These are phyloP conservation scores for Fusarium agapanthi DNA, from an alignment of 2,329 filamentous ascomycete species.

Conservation along the genomic window DNA sequence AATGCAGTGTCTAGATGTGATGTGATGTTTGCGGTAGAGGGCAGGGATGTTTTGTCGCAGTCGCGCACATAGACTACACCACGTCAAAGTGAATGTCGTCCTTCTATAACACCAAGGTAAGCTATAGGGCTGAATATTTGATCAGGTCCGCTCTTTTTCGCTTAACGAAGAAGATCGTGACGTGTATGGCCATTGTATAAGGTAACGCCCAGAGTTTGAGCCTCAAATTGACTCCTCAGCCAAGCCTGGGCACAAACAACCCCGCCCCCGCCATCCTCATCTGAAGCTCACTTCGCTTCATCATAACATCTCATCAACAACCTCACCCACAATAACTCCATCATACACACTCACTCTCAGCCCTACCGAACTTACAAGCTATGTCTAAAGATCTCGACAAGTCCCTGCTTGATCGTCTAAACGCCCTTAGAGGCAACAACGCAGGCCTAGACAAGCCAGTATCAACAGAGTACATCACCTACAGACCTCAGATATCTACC, in stretches of 20 bases:
- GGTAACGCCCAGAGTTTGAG: background rate
- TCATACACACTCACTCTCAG: background rate
- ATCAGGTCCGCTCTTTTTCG: background rate
- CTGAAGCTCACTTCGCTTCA: conserved; percentile 5
- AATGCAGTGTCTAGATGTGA: background rate
- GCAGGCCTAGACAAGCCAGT: conserved; percentile 49
- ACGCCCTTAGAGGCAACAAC: conserved; percentile 55
- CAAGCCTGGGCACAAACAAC: conserved; percentile 13
- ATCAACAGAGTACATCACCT: conserved; percentile 52
- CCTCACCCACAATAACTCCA: background rate
- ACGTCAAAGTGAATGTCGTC: no score
- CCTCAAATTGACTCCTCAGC: background rate
- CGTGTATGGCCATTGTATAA: background rate
- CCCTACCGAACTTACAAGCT: rapidly evolving
- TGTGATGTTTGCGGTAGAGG: background rate
- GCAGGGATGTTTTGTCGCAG: background rate
- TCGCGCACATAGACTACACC: background rate
- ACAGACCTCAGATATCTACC: background rate
- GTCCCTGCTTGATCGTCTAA: conserved; percentile 62
- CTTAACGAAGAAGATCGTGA: background rate
- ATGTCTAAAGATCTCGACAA: conserved; percentile 54
- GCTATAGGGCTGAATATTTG: background rate
- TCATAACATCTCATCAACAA: conserved; percentile 6
- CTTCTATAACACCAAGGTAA: background rate
- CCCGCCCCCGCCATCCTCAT: conserved; percentile 28